A percentile compares a stretch with the other conserved stretches of the same genome.
These are phyloP conservation scores for Podosphaera aphanis DNA, from an alignment of 2,329 filamentous ascomycete genomes.

Conservation along the genomic window DNA sequence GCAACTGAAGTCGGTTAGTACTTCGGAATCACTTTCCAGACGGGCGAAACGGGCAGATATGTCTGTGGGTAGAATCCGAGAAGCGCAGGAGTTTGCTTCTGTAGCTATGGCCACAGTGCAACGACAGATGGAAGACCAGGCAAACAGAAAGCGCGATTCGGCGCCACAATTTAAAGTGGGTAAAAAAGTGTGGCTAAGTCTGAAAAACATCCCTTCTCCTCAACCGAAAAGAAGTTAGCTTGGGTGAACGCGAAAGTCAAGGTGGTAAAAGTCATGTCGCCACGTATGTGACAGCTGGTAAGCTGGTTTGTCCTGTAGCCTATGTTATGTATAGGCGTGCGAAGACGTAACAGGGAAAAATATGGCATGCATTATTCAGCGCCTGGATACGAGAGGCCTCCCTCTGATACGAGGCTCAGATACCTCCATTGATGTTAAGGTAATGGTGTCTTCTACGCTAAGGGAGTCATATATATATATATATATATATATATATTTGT, in stretches of 20 bases:
- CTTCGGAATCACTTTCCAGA: neutral
- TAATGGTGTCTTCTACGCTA: too few relatives aligned
- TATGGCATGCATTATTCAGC: too few relatives aligned
- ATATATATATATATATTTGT: too few relatives aligned
- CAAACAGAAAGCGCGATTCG: neutral
- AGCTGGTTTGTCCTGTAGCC: too few relatives aligned
- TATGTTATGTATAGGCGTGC: too few relatives aligned
- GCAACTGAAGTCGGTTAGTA: neutral
- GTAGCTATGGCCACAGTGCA: neutral
- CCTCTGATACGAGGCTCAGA: too few relatives aligned
- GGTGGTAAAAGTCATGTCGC: neutral
- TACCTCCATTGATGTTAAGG: too few relatives aligned
- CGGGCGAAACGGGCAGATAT: neutral
- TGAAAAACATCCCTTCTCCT: neutral
- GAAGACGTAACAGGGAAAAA: too few relatives aligned
- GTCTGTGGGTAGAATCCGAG: neutral
- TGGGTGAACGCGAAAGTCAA: neutral
- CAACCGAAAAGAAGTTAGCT: neutral
- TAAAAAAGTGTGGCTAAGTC: neutral
- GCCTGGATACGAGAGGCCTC: too few relatives aligned
- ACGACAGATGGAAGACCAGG: neutral
- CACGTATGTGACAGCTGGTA: too few relatives aligned
- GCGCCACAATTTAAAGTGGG: neutral
- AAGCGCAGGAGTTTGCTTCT: neutral
- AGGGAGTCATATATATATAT: too few relatives aligned